Evolutionary conservation across 148 eudicot species (phyloP).

Genomic region (Chenopodium quinoa): DNA sequence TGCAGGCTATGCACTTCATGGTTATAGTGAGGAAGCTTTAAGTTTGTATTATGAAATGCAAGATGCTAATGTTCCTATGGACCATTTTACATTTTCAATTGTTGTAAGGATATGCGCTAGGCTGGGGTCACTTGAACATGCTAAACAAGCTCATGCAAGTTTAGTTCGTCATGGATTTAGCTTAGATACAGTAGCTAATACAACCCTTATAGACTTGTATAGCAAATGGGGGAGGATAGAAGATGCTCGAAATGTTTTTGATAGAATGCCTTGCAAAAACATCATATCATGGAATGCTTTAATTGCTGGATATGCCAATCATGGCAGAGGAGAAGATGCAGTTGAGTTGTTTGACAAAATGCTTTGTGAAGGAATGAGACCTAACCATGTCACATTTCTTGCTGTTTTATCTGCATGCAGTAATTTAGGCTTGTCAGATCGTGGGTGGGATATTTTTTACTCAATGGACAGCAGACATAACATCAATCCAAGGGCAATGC

Average conservation of each 20-base stretch:
- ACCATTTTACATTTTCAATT: conserved; percentile 81
- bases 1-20: conserved; percentile 78
- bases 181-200: conserved; percentile 70
- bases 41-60: conserved; percentile 74
- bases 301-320: conserved; percentile 78
- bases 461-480: conserved; percentile 55
- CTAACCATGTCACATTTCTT: conserved; percentile 83
- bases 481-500: conserved; percentile 85
- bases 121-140: conserved; percentile 79
- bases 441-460: conserved; percentile 68
- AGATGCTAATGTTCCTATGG: conserved; percentile 74
- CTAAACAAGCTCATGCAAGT: conserved; percentile 84
- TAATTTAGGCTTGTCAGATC: conserved; percentile 66
- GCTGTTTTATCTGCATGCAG: conserved; percentile 87
- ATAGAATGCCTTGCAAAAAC: conserved; percentile 63
- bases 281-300: conserved; percentile 82
- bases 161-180: conserved; percentile 79
- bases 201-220: conserved; percentile 78
- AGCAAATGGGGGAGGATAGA: conserved; percentile 95
- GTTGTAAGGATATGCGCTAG: conserved; percentile 67
- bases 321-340: conserved; percentile 80
- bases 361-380: conserved; percentile 57
- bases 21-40: conserved; percentile 85
- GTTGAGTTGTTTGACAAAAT: conserved; percentile 61
- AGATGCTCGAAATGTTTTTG: conserved; percentile 75